Evolutionary conservation across 2,329 filamentous ascomycete genomes (phyloP).

Genomic region (Fusarium abutilonis): DNA sequence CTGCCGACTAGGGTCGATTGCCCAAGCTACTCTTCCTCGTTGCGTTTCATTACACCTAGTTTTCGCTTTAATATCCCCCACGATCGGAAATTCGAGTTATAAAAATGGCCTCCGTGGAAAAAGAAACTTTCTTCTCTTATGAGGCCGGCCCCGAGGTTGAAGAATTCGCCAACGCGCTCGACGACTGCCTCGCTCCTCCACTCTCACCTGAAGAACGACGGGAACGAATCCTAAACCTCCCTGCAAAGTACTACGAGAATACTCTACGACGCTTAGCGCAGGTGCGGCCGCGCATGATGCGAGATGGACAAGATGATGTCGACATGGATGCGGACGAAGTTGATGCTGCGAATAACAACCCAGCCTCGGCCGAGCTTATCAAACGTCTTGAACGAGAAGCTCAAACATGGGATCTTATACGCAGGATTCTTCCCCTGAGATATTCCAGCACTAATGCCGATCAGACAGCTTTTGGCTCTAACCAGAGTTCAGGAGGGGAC

Average conservation of each 20-base stretch:
- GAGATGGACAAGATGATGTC: conserved; percentile 56
- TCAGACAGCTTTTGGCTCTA: conserved; percentile 49
- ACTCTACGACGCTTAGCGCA: conserved; percentile 52
- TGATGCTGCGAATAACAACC: conserved; percentile 48
- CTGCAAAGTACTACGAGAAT: conserved; percentile 66
- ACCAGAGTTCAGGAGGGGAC: conserved; percentile 38
- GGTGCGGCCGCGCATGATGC: conserved; percentile 44
- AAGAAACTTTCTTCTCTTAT: conserved; percentile 22
- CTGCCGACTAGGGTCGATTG: conserved; percentile 43
- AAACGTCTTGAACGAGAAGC: conserved; percentile 79
- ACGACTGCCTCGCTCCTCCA: conserved; percentile 71
- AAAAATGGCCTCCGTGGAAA: conserved; percentile 31
- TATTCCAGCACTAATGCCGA: conserved; percentile 56
- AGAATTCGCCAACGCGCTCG: conserved; percentile 83
- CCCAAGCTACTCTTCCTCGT: conserved; percentile 16
- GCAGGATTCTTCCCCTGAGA: conserved; percentile 76
- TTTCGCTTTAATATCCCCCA: conserved; percentile 4
- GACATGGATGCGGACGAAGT: conserved; percentile 67
- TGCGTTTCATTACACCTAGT: neutral
- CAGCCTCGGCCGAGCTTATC: conserved; percentile 43
- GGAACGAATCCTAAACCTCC: conserved; percentile 73
- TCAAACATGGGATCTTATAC: conserved; percentile 89
- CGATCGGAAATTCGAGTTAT: neutral
- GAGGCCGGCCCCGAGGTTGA: conserved; percentile 80
- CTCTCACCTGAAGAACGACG: conserved; percentile 64